These are phyloP conservation scores for Penicillium sp. DNA, from an alignment of 2,329 filamentous ascomycete species.

Conservation along the genomic window DNA sequence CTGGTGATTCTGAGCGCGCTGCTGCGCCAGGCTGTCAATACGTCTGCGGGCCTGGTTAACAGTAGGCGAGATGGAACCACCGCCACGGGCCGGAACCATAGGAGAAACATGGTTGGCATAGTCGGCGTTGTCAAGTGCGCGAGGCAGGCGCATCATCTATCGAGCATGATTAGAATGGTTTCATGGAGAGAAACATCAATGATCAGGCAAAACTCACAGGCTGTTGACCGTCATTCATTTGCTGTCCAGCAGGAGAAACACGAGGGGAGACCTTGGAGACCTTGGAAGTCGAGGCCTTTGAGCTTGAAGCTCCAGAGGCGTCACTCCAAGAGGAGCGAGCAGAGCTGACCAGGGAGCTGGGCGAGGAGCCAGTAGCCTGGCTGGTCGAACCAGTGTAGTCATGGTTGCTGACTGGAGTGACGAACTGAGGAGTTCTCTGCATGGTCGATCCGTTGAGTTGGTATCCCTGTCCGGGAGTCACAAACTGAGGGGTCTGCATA, in stretches of 20 bases:
- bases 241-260: neutral
- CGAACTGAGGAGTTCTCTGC: too few relatives aligned
- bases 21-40: slow-evolving; percentile 1
- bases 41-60: neutral
- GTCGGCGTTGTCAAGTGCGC: neutral
- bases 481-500: too few relatives aligned
- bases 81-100: neutral
- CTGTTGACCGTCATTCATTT: too few relatives aligned
- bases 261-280: neutral
- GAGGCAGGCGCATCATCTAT: neutral
- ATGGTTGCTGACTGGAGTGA: neutral
- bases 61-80: neutral
- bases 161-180: neutral
- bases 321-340: neutral
- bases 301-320: neutral
- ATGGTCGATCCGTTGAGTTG: too few relatives aligned
- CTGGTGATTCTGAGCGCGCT: slow-evolving; percentile 31
- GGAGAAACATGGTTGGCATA: neutral
- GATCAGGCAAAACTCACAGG: neutral
- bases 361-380: neutral
- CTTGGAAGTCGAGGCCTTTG: neutral
- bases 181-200: neutral
- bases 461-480: too few relatives aligned
- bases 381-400: neutral
- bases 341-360: neutral